phyloP scores from a whole-genome alignment of 2,329 filamentous ascomycete genomes.

The Aspergillus spinulosporus region DNA sequence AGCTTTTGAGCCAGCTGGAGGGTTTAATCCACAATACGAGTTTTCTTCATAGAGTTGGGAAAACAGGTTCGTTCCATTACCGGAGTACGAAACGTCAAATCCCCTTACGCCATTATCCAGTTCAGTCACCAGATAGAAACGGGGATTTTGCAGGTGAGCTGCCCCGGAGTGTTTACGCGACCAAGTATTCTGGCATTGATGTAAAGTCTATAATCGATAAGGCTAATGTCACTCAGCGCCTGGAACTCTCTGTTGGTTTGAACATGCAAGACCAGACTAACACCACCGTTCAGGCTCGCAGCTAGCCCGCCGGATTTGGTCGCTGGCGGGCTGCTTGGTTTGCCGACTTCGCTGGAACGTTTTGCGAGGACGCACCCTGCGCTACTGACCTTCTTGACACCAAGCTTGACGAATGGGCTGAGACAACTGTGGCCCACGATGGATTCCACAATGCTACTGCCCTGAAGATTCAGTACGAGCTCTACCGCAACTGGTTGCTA shows the following conservation, averaged over 20 bases:
- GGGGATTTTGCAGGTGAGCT: no score
- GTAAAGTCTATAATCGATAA: conserved; percentile 20
- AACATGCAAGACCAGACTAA: conserved; percentile 35
- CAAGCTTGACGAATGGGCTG: conserved; percentile 30
- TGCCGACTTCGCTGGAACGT: conserved; percentile 29
- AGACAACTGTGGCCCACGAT: conserved; percentile 26
- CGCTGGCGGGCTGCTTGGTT: conserved; percentile 32
- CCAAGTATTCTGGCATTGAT: conserved; percentile 32
- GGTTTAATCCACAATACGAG: background rate
- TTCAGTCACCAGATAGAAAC: conserved; percentile 27
- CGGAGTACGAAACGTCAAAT: conserved; percentile 20
- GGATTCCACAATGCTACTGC: conserved; percentile 31
- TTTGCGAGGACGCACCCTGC: conserved; percentile 23
- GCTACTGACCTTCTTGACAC: conserved; percentile 25
- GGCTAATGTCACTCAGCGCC: conserved; percentile 20
- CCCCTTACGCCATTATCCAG: conserved; percentile 21
- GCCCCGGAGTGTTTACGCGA: no score
- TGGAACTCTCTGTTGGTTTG: conserved; percentile 32
- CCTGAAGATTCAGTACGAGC: conserved; percentile 28
- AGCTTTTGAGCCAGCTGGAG: background rate
- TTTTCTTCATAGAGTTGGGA: background rate
- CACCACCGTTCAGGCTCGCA: conserved; percentile 21
- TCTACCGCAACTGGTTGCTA: conserved; percentile 31
- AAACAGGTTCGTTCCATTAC: conserved; percentile 14
- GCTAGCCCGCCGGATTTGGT: conserved; percentile 17